Percentiles rank a stretch among this genome's conserved stretches.
phyloP scores from a whole-genome alignment of 2,329 filamentous ascomycete genomes.

The Alternaria alternata region DNA sequence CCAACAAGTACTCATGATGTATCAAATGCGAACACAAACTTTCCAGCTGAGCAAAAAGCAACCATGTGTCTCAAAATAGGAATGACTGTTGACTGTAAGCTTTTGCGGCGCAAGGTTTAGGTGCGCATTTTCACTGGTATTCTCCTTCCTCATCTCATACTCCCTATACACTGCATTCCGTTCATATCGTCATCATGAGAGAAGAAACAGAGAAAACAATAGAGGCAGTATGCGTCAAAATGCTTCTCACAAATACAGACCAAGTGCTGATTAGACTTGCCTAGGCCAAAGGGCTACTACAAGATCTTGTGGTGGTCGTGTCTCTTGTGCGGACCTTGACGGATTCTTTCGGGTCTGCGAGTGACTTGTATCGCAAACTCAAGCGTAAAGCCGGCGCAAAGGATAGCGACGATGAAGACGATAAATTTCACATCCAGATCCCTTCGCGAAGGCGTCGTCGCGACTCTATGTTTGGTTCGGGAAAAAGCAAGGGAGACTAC shows the following conservation, averaged over 20 bases:
- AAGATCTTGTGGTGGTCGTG: conserved; percentile 38
- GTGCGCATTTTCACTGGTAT: conserved; percentile 2
- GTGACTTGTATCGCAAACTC: conserved; percentile 42
- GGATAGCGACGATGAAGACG: conserved; percentile 25
- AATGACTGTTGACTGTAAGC: conserved; percentile 19
- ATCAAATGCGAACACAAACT: conserved; percentile 10
- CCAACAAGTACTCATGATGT: conserved; percentile 16
- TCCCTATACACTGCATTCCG: neutral
- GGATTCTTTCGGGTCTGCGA: conserved; percentile 41
- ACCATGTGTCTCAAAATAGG: conserved; percentile 9
- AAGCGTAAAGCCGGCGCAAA: conserved; percentile 29
- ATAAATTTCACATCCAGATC: conserved; percentile 1
- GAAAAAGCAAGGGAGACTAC: conserved; percentile 24
- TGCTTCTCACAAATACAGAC: neutral
- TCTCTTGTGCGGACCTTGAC: conserved; percentile 42
- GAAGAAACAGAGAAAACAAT: conserved; percentile 27
- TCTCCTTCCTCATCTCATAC: neutral
- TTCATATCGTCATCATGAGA: conserved; percentile 19
- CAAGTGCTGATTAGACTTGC: conserved; percentile 9
- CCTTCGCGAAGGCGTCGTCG: conserved; percentile 17
- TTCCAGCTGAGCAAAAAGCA: conserved; percentile 17
- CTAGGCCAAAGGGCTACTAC: conserved; percentile 36
- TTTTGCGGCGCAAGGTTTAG: conserved; percentile 4
- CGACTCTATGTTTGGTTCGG: conserved; percentile 28
- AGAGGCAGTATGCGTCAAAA: conserved; percentile 15